Evolutionary conservation across 306 rosid genomes (phyloP).

Genomic region (Cicer bijugum): DNA sequence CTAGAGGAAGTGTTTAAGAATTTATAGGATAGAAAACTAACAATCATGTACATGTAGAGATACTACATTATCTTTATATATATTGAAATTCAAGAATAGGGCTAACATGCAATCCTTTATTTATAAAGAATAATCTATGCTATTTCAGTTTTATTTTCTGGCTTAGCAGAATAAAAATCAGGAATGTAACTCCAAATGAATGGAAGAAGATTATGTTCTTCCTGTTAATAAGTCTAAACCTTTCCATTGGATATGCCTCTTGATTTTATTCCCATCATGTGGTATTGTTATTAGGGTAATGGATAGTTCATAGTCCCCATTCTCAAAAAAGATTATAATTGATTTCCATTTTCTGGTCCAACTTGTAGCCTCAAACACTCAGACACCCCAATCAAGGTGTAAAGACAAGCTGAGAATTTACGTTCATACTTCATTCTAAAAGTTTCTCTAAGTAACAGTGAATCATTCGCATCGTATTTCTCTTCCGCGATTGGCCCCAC

Average conservation of each 20-base stretch:
- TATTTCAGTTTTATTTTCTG: slow-evolving; percentile 31
- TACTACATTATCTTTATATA: slow-evolving; percentile 37
- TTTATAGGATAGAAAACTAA: not conserved
- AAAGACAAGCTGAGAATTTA: slow-evolving; percentile 53
- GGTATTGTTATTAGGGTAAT: slow-evolving; percentile 8
- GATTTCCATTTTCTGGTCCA: slow-evolving; percentile 45
- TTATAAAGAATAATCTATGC: slow-evolving; percentile 31
- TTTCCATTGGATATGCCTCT: slow-evolving; percentile 1
- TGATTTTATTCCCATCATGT: not conserved
- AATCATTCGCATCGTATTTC: slow-evolving; percentile 33
- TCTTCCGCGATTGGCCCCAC: slow-evolving; percentile 43
- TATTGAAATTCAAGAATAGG: slow-evolving; percentile 37
- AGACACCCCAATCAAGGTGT: slow-evolving; percentile 51
- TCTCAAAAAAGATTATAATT: not conserved
- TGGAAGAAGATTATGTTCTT: slow-evolving; percentile 7
- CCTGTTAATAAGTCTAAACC: slow-evolving; percentile 25
- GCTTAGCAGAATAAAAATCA: slow-evolving; percentile 17
- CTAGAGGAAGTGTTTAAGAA: slow-evolving; percentile 9
- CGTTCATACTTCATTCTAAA: slow-evolving; percentile 52
- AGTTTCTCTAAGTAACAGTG: slow-evolving; percentile 43
- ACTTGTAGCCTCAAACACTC: slow-evolving; percentile 57
- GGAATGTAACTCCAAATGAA: slow-evolving; percentile 22
- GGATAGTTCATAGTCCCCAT: not conserved
- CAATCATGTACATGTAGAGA: slow-evolving; percentile 27
- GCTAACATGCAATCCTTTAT: slow-evolving; percentile 16